Percentiles rank a stretch among this genome's conserved stretches.
Evolutionary conservation across 2,329 filamentous ascomycete species (phyloP).

Genomic region (Blastomyces emzantsi): DNA sequence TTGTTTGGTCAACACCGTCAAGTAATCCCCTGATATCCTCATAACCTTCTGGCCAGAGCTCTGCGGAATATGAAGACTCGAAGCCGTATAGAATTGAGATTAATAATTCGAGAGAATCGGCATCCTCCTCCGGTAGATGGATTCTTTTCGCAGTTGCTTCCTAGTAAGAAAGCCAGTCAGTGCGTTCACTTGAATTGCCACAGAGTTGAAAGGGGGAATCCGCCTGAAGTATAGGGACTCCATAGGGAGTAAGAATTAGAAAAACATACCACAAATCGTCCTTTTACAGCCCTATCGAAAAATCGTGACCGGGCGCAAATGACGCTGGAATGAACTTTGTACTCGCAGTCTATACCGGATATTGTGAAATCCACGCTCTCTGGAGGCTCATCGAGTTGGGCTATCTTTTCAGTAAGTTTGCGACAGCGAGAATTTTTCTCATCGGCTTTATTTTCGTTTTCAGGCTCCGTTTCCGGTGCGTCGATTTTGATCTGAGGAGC

Average conservation of each 20-base stretch:
- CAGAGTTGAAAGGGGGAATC: neutral
- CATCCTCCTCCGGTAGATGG: neutral
- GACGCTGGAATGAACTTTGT: conserved; percentile 1
- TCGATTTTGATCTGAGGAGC: neutral
- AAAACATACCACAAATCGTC: neutral
- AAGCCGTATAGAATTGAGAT: conserved; percentile 4
- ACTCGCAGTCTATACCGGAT: conserved; percentile 5
- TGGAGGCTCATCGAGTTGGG: neutral
- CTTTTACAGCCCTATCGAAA: neutral
- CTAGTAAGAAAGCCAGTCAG: neutral
- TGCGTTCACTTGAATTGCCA: neutral
- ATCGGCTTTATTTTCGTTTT: neutral
- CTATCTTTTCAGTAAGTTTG: neutral
- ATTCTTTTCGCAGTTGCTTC: neutral
- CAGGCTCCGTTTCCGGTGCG: neutral
- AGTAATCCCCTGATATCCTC: neutral
- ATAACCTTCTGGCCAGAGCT: conserved; percentile 2
- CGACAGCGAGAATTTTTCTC: neutral
- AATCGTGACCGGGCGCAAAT: conserved; percentile 3
- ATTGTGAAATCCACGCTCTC: neutral
- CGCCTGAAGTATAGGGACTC: neutral
- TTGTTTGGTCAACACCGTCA: neutral
- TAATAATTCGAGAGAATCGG: neutral
- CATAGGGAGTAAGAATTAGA: neutral
- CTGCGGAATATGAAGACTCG: neutral